Conservation (phyloP, 176 grass and related monocot genomes). For the Cocos nucifera region DNA sequence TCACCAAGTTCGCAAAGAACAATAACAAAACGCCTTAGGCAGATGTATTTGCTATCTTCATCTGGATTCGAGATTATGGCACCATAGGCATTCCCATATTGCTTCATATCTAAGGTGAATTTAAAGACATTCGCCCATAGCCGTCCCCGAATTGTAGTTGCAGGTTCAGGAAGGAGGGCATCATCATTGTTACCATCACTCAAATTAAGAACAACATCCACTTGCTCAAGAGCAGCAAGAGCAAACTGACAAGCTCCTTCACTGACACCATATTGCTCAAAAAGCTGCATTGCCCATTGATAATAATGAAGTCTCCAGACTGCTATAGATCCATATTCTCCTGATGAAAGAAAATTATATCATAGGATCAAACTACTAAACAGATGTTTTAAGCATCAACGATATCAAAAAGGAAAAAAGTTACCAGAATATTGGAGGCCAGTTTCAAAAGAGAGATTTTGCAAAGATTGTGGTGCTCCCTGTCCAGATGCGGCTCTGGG, state of each 20-base stretch:
- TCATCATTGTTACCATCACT: constrained; percentile 35
- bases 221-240: constrained; percentile 83
- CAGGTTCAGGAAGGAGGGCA: constrained; percentile 42
- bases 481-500: constrained; percentile 68
- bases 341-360: constrained; percentile 25
- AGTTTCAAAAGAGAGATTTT: constrained; percentile 61
- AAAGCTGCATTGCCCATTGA: constrained; percentile 79
- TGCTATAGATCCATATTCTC: constrained; percentile 43
- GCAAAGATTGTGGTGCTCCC: constrained; percentile 55
- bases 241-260: constrained; percentile 90
- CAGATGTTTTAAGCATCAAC: constrained; percentile 7
- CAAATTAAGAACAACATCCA: constrained; percentile 37
- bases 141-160: constrained; percentile 51
- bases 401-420: constrained; percentile 9
- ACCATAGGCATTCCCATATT: constrained; percentile 78
- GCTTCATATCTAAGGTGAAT: constrained; percentile 76
- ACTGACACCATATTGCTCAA: constrained; percentile 69
- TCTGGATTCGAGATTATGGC: constrained; percentile 85
- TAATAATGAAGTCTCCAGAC: constrained; percentile 88
- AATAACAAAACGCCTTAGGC: constrained; percentile 83
- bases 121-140: constrained; percentile 91
- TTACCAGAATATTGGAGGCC: constrained; percentile 76
- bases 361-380: constrained; percentile 4
- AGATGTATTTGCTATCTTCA: constrained; percentile 80
- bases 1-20: constrained; percentile 88